A percentile compares a stretch with the other conserved stretches of the same genome.
Evolutionary conservation across 176 grass and related monocot genomes (phyloP).

Genomic region (Neostapfia colusana): DNA sequence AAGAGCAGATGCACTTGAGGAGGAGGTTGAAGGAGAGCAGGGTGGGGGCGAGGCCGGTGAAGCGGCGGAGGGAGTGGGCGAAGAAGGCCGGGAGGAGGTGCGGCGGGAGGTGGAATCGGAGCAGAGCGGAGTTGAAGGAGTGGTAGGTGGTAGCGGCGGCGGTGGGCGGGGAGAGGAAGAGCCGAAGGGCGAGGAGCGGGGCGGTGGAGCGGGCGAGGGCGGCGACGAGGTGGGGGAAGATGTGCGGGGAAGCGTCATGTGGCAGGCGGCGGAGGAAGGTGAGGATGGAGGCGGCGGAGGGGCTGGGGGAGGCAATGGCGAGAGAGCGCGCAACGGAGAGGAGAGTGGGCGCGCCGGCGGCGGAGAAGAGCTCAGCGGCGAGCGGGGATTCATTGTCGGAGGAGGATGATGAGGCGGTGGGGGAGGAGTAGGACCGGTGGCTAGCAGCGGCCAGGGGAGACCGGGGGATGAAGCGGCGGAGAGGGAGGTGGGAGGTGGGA

Average conservation of each 20-base stretch:
- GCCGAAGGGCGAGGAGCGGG: constrained; percentile 42
- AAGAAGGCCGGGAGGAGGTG: constrained; percentile 49
- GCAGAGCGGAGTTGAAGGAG: constrained; percentile 54
- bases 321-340: constrained; percentile 56
- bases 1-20: constrained; percentile 55
- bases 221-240: constrained; percentile 66
- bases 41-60: constrained; percentile 45
- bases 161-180: constrained; percentile 49
- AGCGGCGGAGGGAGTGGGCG: constrained; percentile 48
- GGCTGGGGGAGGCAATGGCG: constrained; percentile 23
- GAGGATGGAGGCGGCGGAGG: constrained; percentile 41
- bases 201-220: constrained; percentile 47
- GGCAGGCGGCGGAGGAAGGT: constrained; percentile 49
- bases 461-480: constrained; percentile 11
- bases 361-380: constrained; percentile 57
- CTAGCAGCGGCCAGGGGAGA: background rate
- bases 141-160: constrained; percentile 34
- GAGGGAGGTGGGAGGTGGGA: constrained; percentile 31
- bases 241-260: constrained; percentile 41
- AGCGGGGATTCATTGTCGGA: constrained; percentile 38
- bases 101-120: constrained; percentile 47
- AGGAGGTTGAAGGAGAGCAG: constrained; percentile 85
- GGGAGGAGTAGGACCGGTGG: constrained; percentile 6
- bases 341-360: constrained; percentile 52
- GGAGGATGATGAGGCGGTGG: constrained; percentile 24